Base-by-base conservation (phyloP, 1,284 basidiomycete species). In the Heliocybe sulcata region DNA sequence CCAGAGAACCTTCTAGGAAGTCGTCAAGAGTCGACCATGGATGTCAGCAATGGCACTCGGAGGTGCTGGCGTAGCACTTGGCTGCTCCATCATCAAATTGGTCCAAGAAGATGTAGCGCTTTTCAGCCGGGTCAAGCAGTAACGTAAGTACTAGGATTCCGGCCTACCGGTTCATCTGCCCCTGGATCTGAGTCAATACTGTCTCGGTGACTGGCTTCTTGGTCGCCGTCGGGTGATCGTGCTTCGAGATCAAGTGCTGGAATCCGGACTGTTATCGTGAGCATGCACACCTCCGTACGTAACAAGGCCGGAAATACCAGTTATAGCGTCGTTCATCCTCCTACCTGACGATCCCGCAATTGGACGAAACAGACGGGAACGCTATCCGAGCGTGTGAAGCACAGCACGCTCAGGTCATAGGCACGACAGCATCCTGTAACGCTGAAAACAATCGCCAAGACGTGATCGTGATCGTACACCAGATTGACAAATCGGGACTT, bases 141-240 rank as follows among this genome's bases (percentile, higher is more conserved):
- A 25, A 49, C 22, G 27, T 25, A 49, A 49, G 25, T 25, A 26
- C n/a, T 16, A 20, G 10, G 11, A 22, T 16, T 29, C 23, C 47
- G 27, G 14, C 23, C 6, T 22, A 49, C 23, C 47, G 47, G 23
- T 49, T 49, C 47, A 49, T 49, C 47, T 49, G 16, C 20, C 47
- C 47, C 47, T 49, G 47, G 8, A 49, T 49, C 47, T 49, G 47
- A 25, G 23, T 25, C 23, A 49, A 49, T 42, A 42, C 38, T 42
- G 38, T 20, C 38, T 42, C 38, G 38, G 38, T 6, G 38, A 42
- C 38, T 42, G 16, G 16, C 67, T 72, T 60, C 22, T 49, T 25
- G 27, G 23, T 25, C 22, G 47, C 23, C 47, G 47, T 49, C 23
- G 14, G 12, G 20, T 12, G 47, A 29, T 22, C 23, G n/a, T 8